phyloP scores from a whole-genome alignment of 768 basidiomycete species.

The Leccinum truebloodii region DNA sequence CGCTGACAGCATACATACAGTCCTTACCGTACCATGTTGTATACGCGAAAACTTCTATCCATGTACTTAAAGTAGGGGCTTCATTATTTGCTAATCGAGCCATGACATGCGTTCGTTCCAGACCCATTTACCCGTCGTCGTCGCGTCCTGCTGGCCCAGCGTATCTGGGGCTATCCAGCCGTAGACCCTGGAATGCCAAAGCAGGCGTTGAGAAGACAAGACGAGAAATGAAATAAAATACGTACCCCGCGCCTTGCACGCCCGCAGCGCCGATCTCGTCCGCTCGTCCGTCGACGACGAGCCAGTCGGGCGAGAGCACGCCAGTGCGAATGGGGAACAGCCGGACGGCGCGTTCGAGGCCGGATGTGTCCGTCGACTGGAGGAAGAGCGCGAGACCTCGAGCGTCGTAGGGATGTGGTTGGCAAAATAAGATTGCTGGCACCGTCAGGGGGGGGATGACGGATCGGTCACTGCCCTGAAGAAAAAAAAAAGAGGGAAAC shows the following conservation, averaged over 20 bases:
- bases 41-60: constrained; percentile 23
- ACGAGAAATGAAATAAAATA: neutral
- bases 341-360: constrained; percentile 66
- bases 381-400: constrained; percentile 53
- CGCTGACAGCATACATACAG: constrained; percentile 14
- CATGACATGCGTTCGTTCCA: constrained; percentile 53
- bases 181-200: constrained; percentile 21
- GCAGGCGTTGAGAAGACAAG: neutral
- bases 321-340: constrained; percentile 89
- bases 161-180: constrained; percentile 13
- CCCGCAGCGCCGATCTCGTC: constrained; percentile 71
- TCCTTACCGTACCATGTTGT: constrained; percentile 30
- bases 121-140: constrained; percentile 36
- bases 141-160: constrained; percentile 24
- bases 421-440: constrained; percentile 57
- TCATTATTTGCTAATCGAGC: constrained; percentile 40
- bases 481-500: neutral
- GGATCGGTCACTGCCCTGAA: neutral
- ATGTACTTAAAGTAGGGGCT: constrained; percentile 22
- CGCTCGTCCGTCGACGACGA: constrained; percentile 54
- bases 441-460: no score
- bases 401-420: constrained; percentile 35
- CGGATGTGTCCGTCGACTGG: constrained; percentile 52
- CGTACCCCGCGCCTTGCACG: constrained; percentile 75
- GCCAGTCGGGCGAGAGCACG: constrained; percentile 74